Evolutionary conservation across 345 rosid genomes (phyloP).

Genomic region (Heritiera littoralis): DNA sequence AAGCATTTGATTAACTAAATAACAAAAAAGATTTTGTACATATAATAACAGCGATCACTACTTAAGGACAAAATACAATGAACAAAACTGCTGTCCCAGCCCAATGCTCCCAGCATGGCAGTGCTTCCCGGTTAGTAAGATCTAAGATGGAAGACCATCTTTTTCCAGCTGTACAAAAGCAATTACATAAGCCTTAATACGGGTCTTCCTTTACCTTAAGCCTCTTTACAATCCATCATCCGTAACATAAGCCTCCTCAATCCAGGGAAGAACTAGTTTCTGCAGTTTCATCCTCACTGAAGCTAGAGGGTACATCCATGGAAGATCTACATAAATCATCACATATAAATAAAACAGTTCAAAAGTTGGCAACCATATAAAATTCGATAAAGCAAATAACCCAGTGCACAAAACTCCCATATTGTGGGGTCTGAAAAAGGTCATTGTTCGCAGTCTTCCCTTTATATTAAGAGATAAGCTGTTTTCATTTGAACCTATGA

Average conservation of each 20-base stretch:
- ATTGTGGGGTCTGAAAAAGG: too few relatives aligned
- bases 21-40: slow-evolving; percentile 24
- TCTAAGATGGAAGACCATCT: not conserved
- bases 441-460: too few relatives aligned
- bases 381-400: not conserved
- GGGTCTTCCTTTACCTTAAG: not conserved
- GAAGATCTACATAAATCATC: slow-evolving; percentile 37
- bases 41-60: slow-evolving; percentile 23
- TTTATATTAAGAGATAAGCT: too few relatives aligned
- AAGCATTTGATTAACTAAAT: not conserved
- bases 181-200: not conserved
- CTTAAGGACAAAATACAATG: slow-evolving; percentile 10
- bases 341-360: slow-evolving; percentile 11
- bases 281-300: slow-evolving; percentile 72
- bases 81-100: slow-evolving; percentile 6
- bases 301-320: slow-evolving; percentile 53
- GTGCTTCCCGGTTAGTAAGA: slow-evolving; percentile 22
- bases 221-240: slow-evolving; percentile 15
- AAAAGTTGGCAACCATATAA: not conserved
- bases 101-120: slow-evolving; percentile 18
- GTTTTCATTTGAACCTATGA: too few relatives aligned
- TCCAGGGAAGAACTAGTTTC: slow-evolving; percentile 62
- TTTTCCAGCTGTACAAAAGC: slow-evolving; percentile 24
- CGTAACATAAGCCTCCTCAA: slow-evolving; percentile 20
- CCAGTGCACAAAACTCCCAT: too few relatives aligned